Evolutionary conservation across 73 alveolate genomes (phyloP).

Genomic region (Stentor coeruleus): DNA sequence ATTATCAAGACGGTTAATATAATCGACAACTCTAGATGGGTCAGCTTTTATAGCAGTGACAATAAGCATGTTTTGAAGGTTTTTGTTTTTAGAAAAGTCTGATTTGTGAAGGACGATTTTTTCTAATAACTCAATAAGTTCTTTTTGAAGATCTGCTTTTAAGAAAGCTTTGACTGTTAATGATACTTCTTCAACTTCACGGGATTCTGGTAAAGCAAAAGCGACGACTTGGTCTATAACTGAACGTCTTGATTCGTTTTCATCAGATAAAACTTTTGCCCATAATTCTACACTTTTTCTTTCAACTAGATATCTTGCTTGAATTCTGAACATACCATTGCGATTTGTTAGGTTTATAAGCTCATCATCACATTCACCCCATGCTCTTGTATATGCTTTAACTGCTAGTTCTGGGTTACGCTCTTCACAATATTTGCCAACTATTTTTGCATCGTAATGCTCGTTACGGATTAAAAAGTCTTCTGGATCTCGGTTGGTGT

Average conservation of each 20-base stretch:
- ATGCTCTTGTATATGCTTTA: constrained; percentile 97
- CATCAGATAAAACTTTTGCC: constrained; percentile 94
- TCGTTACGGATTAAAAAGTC: constrained; percentile 95
- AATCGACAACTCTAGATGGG: constrained; percentile 95
- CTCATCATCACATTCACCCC: constrained; percentile 99
- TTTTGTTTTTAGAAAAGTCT: constrained; percentile 89
- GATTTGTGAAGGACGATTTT: constrained; percentile 99
- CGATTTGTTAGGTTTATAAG: constrained; percentile 97
- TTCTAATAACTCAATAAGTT: constrained; percentile 97
- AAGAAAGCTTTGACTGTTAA: constrained; percentile 96
- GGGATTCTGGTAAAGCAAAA: constrained; percentile 96
- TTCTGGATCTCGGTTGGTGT: constrained; percentile 95
- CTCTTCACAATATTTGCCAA: constrained; percentile 98
- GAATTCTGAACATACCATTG: constrained; percentile 97
- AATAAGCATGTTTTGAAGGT: constrained; percentile 94
- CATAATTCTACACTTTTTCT: constrained; percentile 96
- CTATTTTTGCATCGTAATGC: constrained; percentile 97
- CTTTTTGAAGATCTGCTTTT: constrained; percentile 98
- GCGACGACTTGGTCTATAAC: constrained; percentile 98
- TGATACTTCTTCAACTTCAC: constrained; percentile 98
- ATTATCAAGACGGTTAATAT: constrained; percentile 98
- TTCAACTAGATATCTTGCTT: constrained; percentile 98
- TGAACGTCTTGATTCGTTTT: constrained; percentile 92
- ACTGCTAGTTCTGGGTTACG: constrained; percentile 97
- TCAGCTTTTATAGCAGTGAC: constrained; percentile 98